A percentile compares a stretch with the other conserved stretches of the same genome.
These are phyloP conservation scores for Colletotrichum sojae DNA, from an alignment of 2,329 filamentous ascomycete species.

Conservation along the genomic window DNA sequence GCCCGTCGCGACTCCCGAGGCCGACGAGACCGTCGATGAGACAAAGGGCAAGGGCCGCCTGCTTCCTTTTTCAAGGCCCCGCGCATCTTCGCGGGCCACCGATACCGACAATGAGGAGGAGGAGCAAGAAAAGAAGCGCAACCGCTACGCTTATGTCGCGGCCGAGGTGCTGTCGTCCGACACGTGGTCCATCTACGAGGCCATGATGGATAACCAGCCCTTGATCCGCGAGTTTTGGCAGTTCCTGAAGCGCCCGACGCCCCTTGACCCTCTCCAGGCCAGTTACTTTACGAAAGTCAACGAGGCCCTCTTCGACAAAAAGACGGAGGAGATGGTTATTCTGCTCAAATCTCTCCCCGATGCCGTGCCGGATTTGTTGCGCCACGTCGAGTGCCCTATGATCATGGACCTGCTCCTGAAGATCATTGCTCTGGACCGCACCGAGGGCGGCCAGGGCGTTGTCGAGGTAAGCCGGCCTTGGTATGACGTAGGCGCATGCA, in stretches of 20 bases:
- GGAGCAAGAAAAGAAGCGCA: constrained; percentile 89
- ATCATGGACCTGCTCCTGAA: constrained; percentile 98
- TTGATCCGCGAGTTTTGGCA: constrained; percentile 90
- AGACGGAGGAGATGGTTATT: constrained; percentile 96
- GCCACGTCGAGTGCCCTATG: constrained; percentile 97
- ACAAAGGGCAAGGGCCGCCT: constrained; percentile 60
- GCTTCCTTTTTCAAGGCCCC: constrained; percentile 65
- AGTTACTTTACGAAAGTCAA: constrained; percentile 99
- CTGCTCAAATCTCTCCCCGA: constrained; percentile 88
- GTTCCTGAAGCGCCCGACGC: constrained; percentile 86
- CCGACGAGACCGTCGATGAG: constrained; percentile 64
- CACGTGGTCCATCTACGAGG: constrained; percentile 96
- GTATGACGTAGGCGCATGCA: constrained; percentile 15
- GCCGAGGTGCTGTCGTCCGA: constrained; percentile 96
- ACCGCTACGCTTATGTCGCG: constrained; percentile 93
- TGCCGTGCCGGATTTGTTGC: constrained; percentile 86
- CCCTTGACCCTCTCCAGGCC: constrained; percentile 92
- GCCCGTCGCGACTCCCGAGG: constrained; percentile 65
- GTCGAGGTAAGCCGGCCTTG: constrained; percentile 79
- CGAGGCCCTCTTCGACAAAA: constrained; percentile 96
- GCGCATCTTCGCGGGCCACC: constrained; percentile 66
- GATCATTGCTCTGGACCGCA: constrained; percentile 95
- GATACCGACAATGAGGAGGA: constrained; percentile 71
- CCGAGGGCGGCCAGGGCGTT: constrained; percentile 90
- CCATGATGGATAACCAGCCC: constrained; percentile 86